Percentiles rank a stretch among this genome's conserved stretches.
These are phyloP conservation scores for Fusarium cyanostomum DNA, from an alignment of 2,329 filamentous ascomycete species.

Conservation along the genomic window DNA sequence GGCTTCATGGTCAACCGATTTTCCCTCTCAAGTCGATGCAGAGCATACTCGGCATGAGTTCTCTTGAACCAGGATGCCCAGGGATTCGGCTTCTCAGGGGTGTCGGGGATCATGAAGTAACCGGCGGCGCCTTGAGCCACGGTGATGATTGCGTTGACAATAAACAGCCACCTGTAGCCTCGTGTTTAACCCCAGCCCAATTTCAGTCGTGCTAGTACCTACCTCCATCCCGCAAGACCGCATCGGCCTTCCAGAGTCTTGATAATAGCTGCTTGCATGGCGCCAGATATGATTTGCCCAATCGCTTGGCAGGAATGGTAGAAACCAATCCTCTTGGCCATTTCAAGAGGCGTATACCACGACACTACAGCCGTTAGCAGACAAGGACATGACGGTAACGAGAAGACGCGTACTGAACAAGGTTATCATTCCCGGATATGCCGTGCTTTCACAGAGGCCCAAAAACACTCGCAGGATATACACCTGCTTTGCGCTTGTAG, in stretches of 20 bases:
- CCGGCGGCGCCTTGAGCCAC: conserved; percentile 47
- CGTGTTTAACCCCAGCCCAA: not conserved
- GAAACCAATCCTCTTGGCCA: conserved; percentile 48
- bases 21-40: conserved; percentile 41
- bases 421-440: conserved; percentile 50
- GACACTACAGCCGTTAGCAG: not conserved
- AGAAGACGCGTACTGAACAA: conserved; percentile 42
- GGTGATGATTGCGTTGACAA: conserved; percentile 54
- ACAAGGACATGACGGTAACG: not conserved
- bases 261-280: conserved; percentile 54
- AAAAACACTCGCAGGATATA: conserved; percentile 53
- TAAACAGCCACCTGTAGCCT: conserved; percentile 52
- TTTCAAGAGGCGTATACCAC: conserved; percentile 22
- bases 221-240: conserved; percentile 55
- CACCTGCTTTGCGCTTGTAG: conserved; percentile 48
- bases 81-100: conserved; percentile 42
- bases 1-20: conserved; percentile 31
- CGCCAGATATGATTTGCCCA: conserved; percentile 55
- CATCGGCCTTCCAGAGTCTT: conserved; percentile 49
- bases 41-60: conserved; percentile 41
- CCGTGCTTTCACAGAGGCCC: conserved; percentile 49
- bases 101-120: conserved; percentile 49
- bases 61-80: conserved; percentile 45
- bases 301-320: conserved; percentile 53
- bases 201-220: not conserved